Evolutionary conservation across 805 yeast genomes (phyloP).

Genomic region (Kazachstania viticola): DNA sequence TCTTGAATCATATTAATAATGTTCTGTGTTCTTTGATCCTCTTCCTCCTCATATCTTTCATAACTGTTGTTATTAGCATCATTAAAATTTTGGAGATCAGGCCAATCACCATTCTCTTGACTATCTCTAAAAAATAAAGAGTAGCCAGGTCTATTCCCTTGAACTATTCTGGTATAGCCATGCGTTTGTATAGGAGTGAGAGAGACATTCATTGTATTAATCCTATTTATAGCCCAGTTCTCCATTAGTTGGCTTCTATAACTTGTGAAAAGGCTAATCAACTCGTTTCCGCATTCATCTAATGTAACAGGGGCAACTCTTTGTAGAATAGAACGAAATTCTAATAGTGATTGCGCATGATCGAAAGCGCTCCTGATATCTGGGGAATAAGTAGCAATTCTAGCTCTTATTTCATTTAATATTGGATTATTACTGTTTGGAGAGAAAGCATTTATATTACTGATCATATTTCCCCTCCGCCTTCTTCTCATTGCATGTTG

Average conservation of each 20-base stretch:
- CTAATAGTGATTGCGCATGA: conserved; percentile 15
- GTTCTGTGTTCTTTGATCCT: conserved; percentile 16
- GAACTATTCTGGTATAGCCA: neutral
- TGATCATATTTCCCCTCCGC: neutral
- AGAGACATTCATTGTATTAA: neutral
- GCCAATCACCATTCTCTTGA: neutral
- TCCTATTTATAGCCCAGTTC: conserved; percentile 11
- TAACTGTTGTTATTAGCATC: conserved; percentile 2
- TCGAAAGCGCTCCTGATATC: conserved; percentile 17
- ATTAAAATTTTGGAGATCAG: no score
- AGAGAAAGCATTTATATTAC: no score
- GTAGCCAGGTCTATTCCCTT: conserved; percentile 1
- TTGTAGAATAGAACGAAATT: conserved; percentile 14
- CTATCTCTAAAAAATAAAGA: neutral
- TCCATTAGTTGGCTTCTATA: conserved; percentile 12
- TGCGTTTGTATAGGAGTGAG: neutral
- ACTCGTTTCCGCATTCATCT: conserved; percentile 13
- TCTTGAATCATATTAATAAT: conserved; percentile 25
- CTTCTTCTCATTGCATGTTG: conserved; percentile 1
- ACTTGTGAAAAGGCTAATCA: conserved; percentile 11
- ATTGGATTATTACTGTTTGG: no score
- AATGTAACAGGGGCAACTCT: conserved; percentile 13
- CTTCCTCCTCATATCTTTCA: conserved; percentile 4
- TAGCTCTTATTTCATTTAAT: conserved; percentile 7
- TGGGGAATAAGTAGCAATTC: conserved; percentile 12